Conservation (phyloP, 2,329 filamentous ascomycete species). For the Plenodomus tracheiphilus region DNA sequence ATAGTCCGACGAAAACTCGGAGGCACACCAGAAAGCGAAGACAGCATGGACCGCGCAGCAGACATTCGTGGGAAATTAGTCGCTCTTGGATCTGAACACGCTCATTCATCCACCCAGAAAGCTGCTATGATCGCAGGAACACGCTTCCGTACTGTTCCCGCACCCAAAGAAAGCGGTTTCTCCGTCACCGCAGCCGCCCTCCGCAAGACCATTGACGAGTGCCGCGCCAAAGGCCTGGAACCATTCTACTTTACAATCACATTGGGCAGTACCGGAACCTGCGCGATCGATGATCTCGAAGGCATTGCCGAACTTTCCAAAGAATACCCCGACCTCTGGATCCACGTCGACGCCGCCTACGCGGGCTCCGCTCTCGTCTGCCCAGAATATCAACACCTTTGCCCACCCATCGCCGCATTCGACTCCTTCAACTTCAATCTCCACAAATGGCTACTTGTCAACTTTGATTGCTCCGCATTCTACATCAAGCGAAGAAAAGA, state of each 20-base stretch:
- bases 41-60: constrained; percentile 62
- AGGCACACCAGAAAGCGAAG: constrained; percentile 38
- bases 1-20: constrained; percentile 53
- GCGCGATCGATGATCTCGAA: constrained; percentile 80
- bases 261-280: constrained; percentile 85
- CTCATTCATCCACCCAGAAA: constrained; percentile 86
- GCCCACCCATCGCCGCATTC: constrained; percentile 65
- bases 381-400: constrained; percentile 75
- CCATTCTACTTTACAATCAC: constrained; percentile 87
- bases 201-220: constrained; percentile 63
- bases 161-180: constrained; percentile 65
- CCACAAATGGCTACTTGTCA: constrained; percentile 96
- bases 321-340: constrained; percentile 71
- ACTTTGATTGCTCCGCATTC: constrained; percentile 81
- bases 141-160: constrained; percentile 72
- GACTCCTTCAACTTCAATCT: constrained; percentile 95
- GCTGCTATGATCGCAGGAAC: constrained; percentile 84
- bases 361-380: constrained; percentile 83
- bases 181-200: constrained; percentile 70
- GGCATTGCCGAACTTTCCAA: constrained; percentile 64
- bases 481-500: constrained; percentile 76
- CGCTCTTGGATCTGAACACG: constrained; percentile 75
- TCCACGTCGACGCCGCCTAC: constrained; percentile 92
- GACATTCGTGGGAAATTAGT: constrained; percentile 72
- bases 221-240: constrained; percentile 69